Evolutionary conservation across 1,139 yeast species (phyloP).

Genomic region (Suhomyces guaymorum): DNA sequence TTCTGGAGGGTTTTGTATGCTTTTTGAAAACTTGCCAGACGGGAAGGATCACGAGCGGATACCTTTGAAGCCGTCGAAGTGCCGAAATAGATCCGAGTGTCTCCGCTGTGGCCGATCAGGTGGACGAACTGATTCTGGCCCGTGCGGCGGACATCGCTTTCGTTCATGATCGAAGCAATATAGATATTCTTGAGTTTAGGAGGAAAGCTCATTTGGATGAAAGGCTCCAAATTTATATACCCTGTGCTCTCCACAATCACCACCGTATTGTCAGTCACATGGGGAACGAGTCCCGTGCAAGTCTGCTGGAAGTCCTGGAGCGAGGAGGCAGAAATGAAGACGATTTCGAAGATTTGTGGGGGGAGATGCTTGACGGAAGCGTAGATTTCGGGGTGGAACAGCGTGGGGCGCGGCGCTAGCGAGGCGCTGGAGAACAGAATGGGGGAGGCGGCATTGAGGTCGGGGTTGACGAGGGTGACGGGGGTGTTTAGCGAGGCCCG

Average conservation of each 20-base stretch:
- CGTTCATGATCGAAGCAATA: conserved; percentile 63
- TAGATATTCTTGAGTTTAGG: conserved; percentile 35
- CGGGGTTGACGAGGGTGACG: conserved; percentile 31
- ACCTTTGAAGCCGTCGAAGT: conserved; percentile 34
- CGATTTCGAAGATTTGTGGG: conserved; percentile 33
- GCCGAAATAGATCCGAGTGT: no score
- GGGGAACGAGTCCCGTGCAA: conserved; percentile 30
- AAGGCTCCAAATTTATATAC: conserved; percentile 70
- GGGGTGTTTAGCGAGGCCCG: conserved; percentile 31
- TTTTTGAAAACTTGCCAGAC: conserved; percentile 26
- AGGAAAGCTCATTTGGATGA: conserved; percentile 44
- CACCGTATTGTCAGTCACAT: conserved; percentile 40
- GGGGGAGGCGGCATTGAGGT: conserved; percentile 7
- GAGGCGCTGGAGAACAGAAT: conserved; percentile 10
- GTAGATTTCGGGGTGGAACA: conserved; percentile 27
- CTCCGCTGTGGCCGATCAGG: no score
- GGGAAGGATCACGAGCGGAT: conserved; percentile 16
- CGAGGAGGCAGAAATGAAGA: conserved; percentile 38
- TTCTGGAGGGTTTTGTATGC: conserved; percentile 37
- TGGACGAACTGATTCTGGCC: conserved; percentile 28
- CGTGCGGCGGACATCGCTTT: conserved; percentile 56
- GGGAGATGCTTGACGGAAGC: conserved; percentile 21
- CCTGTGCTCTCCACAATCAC: conserved; percentile 70
- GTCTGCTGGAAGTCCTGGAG: conserved; percentile 44
- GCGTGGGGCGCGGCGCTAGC: conserved; percentile 3